Base-by-base conservation (phyloP, 345 rosid genomes). In the Trapa incisa region DNA sequence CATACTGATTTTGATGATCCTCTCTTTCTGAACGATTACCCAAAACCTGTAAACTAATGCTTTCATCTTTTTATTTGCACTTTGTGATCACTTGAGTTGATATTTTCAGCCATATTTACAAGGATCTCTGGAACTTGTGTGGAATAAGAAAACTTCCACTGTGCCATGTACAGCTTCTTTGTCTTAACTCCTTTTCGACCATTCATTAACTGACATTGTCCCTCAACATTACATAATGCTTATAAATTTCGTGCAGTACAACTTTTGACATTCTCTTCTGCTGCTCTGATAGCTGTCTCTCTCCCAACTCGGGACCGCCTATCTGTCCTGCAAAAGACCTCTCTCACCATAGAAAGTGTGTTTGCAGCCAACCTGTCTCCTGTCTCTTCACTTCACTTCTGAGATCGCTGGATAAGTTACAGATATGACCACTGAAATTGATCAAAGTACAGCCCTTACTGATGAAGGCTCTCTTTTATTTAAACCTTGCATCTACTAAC, bases 201-300 rank as follows among this genome's bases (percentile, higher is more conserved):
- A 22, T 54, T 22, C 29, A 58, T 4, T 9, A 32, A 32, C 63
- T 58, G 63, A 38, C 63, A 58, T 33, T 32, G 37, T 58, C 63
- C 63, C 32, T 32, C 38, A 38, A 11, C 4, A 22, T 15, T 35
- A 58, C 35, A 53, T 22, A 53, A 67, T 5, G 37, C 39, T 22
- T 39, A 22, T 22, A 22, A 52, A 13, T 39, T 15, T 38, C n/a
- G 36, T 36, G 64, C 71, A 10, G 41, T 36, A 66, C 69, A 48
- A 48, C 68, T 64, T 60, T 78, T 73, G 71, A 73, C 75, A 68
- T 35, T 61, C 47, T 67, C 22, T 36, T 39, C 35, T 22, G 29
- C 29, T 36, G 45, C 36, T 33, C 11, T 9, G 69, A 53, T 12
- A 67, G 43, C 57, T 52, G 35, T 39, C 52, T 42, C 43, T 39